Evolutionary conservation across 345 rosid genomes (phyloP).

Genomic region (Sisymbrium irio): DNA sequence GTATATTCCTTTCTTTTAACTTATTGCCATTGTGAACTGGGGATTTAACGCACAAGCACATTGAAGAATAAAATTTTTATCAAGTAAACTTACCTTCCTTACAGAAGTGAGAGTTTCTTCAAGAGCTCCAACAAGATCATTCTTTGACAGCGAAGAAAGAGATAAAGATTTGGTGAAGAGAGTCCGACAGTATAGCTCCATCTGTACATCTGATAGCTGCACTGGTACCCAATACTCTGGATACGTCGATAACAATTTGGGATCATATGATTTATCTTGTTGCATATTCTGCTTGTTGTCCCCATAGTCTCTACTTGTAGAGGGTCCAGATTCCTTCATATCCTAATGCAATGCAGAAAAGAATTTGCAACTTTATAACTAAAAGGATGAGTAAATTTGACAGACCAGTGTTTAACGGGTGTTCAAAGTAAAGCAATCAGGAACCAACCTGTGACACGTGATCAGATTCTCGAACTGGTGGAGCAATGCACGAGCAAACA

Average conservation of each 20-base stretch:
- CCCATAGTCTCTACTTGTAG: conserved; percentile 28
- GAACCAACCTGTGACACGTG: conserved; percentile 39
- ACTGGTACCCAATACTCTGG: conserved; percentile 92
- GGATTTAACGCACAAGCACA: background rate
- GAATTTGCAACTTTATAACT: background rate
- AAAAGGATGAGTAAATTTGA: conserved; percentile 1
- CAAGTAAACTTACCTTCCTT: conserved; percentile 55
- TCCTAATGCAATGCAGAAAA: conserved; percentile 52
- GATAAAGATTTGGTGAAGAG: conserved; percentile 51
- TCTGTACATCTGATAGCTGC: conserved; percentile 72
- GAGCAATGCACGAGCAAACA: conserved; percentile 36
- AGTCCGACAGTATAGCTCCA: conserved; percentile 85
- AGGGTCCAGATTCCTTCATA: conserved; percentile 49
- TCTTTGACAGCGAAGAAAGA: conserved; percentile 59
- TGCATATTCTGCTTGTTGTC: conserved; percentile 30
- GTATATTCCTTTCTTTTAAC: background rate
- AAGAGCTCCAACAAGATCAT: conserved; percentile 57
- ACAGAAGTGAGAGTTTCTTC: conserved; percentile 53
- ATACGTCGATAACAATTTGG: conserved; percentile 55
- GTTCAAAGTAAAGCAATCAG: conserved; percentile 2
- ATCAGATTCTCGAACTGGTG: conserved; percentile 29
- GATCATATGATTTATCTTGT: conserved; percentile 32
- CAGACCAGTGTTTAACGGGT: background rate
- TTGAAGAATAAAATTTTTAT: background rate
- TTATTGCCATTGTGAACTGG: background rate